These are phyloP conservation scores for Phytophthora kernoviae DNA, from an alignment of 352 stramenopile genomes.

Conservation along the genomic window DNA sequence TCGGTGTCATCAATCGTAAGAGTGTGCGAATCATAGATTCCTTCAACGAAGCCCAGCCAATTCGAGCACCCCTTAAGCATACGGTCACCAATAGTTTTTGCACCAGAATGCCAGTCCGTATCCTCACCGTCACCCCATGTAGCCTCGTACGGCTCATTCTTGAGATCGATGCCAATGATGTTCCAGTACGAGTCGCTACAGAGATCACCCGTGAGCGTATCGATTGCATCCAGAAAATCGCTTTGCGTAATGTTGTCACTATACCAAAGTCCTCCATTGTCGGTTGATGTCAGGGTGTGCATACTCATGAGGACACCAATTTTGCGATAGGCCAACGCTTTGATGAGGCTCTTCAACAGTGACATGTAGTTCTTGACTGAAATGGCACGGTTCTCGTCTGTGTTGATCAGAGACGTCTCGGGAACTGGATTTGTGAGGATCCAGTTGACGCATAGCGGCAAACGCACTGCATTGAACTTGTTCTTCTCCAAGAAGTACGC, in stretches of 20 bases:
- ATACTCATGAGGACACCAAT: constrained; percentile 55
- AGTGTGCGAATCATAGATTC: constrained; percentile 43
- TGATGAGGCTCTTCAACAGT: constrained; percentile 52
- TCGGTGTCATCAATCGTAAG: constrained; percentile 43
- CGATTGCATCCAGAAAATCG: constrained; percentile 48
- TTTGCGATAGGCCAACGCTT: constrained; percentile 25
- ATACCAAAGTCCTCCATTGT: constrained; percentile 50
- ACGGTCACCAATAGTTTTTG: constrained; percentile 48
- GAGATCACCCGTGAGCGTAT: constrained; percentile 44
- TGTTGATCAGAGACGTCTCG: constrained; percentile 48
- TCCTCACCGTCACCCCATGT: constrained; percentile 55
- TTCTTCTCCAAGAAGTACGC: constrained; percentile 43
- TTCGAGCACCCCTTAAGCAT: constrained; percentile 63
- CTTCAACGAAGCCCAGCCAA: constrained; percentile 73
- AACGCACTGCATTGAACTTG: constrained; percentile 51
- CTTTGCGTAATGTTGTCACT: constrained; percentile 38
- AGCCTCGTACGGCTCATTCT: constrained; percentile 56
- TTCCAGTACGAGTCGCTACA: constrained; percentile 78
- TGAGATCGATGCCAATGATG: constrained; percentile 73
- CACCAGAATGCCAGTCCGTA: constrained; percentile 47
- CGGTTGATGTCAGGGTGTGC: constrained; percentile 38
- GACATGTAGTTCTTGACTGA: constrained; percentile 53
- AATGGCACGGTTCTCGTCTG: constrained; percentile 59
- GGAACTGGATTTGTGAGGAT: constrained; percentile 62
- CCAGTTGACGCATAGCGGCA: constrained; percentile 52